Conservation (phyloP, 2,329 filamentous ascomycete species). For the Beauveria varroae region DNA sequence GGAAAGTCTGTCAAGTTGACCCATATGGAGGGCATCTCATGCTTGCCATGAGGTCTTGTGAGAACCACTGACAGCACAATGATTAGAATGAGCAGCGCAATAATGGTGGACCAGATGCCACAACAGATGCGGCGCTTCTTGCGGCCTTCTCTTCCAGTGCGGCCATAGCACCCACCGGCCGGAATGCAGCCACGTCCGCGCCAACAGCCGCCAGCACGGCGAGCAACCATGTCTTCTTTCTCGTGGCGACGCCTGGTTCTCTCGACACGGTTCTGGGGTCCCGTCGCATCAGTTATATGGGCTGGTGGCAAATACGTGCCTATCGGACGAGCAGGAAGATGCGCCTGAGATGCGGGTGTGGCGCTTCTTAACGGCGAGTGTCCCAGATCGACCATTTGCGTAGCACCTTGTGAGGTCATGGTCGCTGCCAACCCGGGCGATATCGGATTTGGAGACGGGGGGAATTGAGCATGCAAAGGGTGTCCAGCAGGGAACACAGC, state of each 20-base stretch:
- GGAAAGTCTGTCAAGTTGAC: constrained; percentile 82
- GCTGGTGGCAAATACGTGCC: constrained; percentile 40
- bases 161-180: constrained; percentile 56
- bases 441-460: constrained; percentile 52
- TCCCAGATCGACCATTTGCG: constrained; percentile 53
- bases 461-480: constrained; percentile 36
- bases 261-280: constrained; percentile 38
- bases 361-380: constrained; percentile 30
- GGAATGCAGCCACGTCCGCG: constrained; percentile 57
- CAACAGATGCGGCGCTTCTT: constrained; percentile 55
- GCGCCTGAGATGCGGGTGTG: constrained; percentile 15
- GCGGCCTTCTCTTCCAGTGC: constrained; percentile 54
- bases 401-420: constrained; percentile 55
- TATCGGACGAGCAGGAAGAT: constrained; percentile 35
- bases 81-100: constrained; percentile 49
- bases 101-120: constrained; percentile 39
- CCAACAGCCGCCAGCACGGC: constrained; percentile 54
- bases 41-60: constrained; percentile 19
- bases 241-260: constrained; percentile 49
- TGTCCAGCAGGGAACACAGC: constrained; percentile 52
- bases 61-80: constrained; percentile 53
- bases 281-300: constrained; percentile 34
- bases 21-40: constrained; percentile 49
- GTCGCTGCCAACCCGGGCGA: constrained; percentile 55
- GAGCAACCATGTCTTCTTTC: constrained; percentile 56